Evolutionary conservation across 2,329 filamentous ascomycete genomes (phyloP), one percentile per base, ranked within the genome.

Genomic region (Colletotrichum coccodes): DNA sequence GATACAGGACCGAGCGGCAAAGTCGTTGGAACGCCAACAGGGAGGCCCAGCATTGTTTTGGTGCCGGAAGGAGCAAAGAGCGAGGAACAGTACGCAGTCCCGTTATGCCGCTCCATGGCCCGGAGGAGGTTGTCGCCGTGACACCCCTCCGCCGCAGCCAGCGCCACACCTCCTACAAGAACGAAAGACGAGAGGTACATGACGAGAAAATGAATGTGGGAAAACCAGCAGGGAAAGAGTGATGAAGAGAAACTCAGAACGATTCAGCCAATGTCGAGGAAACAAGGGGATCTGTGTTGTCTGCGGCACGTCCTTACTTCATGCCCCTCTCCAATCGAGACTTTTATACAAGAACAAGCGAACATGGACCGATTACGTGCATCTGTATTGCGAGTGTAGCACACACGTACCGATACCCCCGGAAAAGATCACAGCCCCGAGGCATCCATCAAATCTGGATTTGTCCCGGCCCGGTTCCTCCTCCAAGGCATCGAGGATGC

Each of bases 71-170:
- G 11, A 1, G 9, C 1, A 6, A 71, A 26, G 6, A 71, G 32
- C 30, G 60, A 47, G 28, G 57, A 66, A 16, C 70, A 71, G 44
- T 71, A 71, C 8, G 28, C 54, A 16, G 40, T 58, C 1, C 59
- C 70, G 21, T 62, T 66, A 40, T 64, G 60, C 14, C 68, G 68
- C 40, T 64, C 60, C 38, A 71, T 44, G 0, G 46, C 70, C 11
- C 70, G 70, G 30, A 71, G 56, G 18, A 71, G 56, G 52, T 71
- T 71, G 12, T 71, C 70, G 12, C 50, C 54, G 21, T 70, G 67
- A 21, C 67, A 70, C 12, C 57, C 60, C 21, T 68, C 61, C 1
- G 65, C 65, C n/a, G 21, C 42, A 18, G 23, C 54, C 21, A 26
- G 8, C 3, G n/a, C 54, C 11, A 18, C 54, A 4, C 7, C 8